Percentiles rank a stretch among this genome's conserved stretches.
phyloP scores from a whole-genome alignment of 208 protist species.

The Acanthamoeba culbertsoni region DNA sequence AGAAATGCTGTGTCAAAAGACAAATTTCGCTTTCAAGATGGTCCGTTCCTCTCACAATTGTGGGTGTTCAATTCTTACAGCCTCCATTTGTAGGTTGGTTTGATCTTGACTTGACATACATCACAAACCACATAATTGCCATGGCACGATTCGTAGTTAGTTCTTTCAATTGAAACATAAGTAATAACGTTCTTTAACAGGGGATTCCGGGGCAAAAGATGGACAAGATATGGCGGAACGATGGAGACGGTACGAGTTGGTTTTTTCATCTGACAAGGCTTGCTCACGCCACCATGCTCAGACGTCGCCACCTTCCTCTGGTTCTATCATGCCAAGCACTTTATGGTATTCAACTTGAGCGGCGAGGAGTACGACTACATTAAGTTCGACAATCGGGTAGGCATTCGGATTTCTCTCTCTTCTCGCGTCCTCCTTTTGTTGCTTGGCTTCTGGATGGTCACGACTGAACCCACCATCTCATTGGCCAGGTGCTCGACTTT shows the following conservation, averaged over 20 bases:
- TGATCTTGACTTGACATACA: constrained; percentile 71
- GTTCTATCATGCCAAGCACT: constrained; percentile 22
- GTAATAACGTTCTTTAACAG: neutral
- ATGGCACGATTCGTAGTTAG: constrained; percentile 36
- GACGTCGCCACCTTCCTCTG: constrained; percentile 41
- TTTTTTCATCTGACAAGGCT: neutral
- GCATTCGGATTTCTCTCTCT: neutral
- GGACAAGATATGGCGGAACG: constrained; percentile 44
- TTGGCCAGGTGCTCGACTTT: constrained; percentile 24
- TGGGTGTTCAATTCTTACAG: neutral
- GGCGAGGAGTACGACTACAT: constrained; percentile 45
- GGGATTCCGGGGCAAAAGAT: constrained; percentile 29
- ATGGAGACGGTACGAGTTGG: neutral
- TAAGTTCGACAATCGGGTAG: constrained; percentile 48
- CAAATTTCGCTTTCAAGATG: constrained; percentile 84
- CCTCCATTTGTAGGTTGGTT: neutral
- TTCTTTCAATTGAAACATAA: neutral
- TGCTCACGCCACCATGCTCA: neutral
- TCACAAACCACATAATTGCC: constrained; percentile 79
- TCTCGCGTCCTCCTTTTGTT: too few species aligned
- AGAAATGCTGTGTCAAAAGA: constrained; percentile 80
- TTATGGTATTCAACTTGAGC: constrained; percentile 62
- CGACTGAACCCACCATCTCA: too few species aligned
- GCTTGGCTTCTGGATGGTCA: neutral
- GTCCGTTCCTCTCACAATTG: neutral